phyloP scores from a whole-genome alignment of 2,329 filamentous ascomycete species.

The Epichloe sp. region DNA sequence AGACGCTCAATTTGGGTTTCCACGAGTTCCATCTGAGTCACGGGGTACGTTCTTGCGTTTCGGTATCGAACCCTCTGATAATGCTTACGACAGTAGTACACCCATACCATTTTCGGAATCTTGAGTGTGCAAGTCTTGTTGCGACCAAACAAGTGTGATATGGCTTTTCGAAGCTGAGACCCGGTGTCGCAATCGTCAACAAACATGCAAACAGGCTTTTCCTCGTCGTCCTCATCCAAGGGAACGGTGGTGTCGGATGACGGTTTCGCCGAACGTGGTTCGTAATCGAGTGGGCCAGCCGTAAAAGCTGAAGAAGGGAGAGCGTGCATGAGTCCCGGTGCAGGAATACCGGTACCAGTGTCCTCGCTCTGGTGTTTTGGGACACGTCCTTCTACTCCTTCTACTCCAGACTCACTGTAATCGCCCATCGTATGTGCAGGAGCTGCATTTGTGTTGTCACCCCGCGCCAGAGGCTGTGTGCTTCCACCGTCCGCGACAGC shows the following conservation, averaged over 20 bases:
- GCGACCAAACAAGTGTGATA: constrained; percentile 70
- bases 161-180: constrained; percentile 56
- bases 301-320: neutral
- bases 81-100: constrained; percentile 67
- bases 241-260: neutral
- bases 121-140: constrained; percentile 66
- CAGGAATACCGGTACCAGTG: neutral
- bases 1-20: constrained; percentile 49
- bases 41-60: constrained; percentile 46
- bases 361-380: neutral
- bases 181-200: constrained; percentile 44
- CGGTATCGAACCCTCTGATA: constrained; percentile 66
- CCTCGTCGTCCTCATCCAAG: constrained; percentile 9
- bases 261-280: neutral
- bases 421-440: neutral
- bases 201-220: constrained; percentile 37
- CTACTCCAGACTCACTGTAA: neutral
- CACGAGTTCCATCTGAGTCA: constrained; percentile 51
- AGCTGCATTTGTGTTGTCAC: neutral
- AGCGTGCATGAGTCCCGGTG: neutral
- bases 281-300: neutral
- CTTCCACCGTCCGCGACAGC: neutral
- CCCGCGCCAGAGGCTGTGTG: neutral
- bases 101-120: constrained; percentile 59
- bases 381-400: neutral